Conservation (phyloP, 805 yeast genomes). For the Ogataea saltuana region DNA sequence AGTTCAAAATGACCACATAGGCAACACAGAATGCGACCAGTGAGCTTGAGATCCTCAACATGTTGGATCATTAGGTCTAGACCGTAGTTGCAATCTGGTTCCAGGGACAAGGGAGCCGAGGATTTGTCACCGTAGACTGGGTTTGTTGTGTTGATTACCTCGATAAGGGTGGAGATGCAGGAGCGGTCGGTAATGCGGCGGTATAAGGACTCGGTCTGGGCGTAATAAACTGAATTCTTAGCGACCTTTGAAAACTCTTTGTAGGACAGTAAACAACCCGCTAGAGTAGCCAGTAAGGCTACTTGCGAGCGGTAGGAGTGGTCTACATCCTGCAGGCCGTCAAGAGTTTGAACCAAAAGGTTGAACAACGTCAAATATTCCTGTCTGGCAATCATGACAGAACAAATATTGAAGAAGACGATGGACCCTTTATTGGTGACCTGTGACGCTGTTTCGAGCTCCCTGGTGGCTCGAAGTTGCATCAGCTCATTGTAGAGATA, state of each 20-base stretch:
- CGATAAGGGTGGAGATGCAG: slow-evolving; percentile 7
- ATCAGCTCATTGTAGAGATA: slow-evolving; percentile 46
- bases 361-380: slow-evolving; percentile 31
- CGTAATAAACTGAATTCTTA: slow-evolving; percentile 11
- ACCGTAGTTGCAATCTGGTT: slow-evolving; percentile 1
- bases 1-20: slow-evolving; percentile 37
- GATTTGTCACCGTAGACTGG: slow-evolving; percentile 18
- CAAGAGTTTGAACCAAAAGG: slow-evolving; percentile 18
- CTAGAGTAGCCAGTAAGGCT: slow-evolving; percentile 15
- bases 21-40: slow-evolving; percentile 38
- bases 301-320: slow-evolving; percentile 12
- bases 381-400: slow-evolving; percentile 30
- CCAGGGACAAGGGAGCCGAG: slow-evolving; percentile 6
- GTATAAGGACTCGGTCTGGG: slow-evolving; percentile 13
- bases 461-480: slow-evolving; percentile 38
- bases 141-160: slow-evolving; percentile 15
- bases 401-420: slow-evolving; percentile 24
- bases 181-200: slow-evolving; percentile 1
- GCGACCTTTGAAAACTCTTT: slow-evolving; percentile 17
- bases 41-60: slow-evolving; percentile 31
- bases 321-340: slow-evolving; percentile 5
- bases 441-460: slow-evolving; percentile 64
- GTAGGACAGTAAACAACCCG: slow-evolving; percentile 21
- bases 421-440: slow-evolving; percentile 9
- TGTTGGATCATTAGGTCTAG: slow-evolving; percentile 28